A percentile compares a stretch with the other conserved stretches of the same genome.
These are phyloP conservation scores for Dillenia turbinata DNA, from an alignment of 164 flowering plant genomes.

Conservation along the genomic window DNA sequence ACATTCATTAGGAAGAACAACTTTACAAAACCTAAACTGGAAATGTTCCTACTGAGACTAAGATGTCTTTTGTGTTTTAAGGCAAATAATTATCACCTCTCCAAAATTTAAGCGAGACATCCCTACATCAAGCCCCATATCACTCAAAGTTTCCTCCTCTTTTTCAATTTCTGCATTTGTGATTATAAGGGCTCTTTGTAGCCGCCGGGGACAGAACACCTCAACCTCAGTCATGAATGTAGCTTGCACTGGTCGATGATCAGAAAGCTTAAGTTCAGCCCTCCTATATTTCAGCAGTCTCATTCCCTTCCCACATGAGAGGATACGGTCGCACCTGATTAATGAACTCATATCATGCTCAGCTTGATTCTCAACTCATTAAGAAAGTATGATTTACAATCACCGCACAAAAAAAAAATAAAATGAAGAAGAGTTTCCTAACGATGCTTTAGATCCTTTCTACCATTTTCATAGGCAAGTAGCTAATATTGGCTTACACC, in stretches of 20 bases:
- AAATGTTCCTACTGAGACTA: too few relatives aligned
- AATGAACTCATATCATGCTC: neutral
- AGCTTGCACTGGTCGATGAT: slow-evolving; percentile 95
- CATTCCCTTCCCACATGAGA: slow-evolving; percentile 82
- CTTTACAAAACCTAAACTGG: too few relatives aligned
- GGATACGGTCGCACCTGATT: slow-evolving; percentile 93
- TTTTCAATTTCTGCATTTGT: slow-evolving; percentile 76
- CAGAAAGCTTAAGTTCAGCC: slow-evolving; percentile 68
- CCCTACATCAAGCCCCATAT: slow-evolving; percentile 30
- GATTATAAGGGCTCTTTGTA: slow-evolving; percentile 76
- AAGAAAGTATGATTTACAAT: neutral
- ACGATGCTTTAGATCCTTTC: too few relatives aligned
- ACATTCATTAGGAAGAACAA: too few relatives aligned
- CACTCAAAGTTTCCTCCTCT: slow-evolving; percentile 31
- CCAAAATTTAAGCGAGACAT: slow-evolving; percentile 16
- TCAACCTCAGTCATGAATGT: slow-evolving; percentile 75
- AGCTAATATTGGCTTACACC: neutral
- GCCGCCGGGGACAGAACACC: slow-evolving; percentile 60
- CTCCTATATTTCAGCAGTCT: slow-evolving; percentile 60
- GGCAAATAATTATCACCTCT: slow-evolving; percentile 21
- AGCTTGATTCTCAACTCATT: neutral
- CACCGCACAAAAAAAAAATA: neutral
- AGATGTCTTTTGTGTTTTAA: neutral
- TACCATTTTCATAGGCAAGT: too few relatives aligned
- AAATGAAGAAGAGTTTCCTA: neutral